phyloP scores from a whole-genome alignment of 176 grass and related monocot genomes.

The Phyllostachys edulis region DNA sequence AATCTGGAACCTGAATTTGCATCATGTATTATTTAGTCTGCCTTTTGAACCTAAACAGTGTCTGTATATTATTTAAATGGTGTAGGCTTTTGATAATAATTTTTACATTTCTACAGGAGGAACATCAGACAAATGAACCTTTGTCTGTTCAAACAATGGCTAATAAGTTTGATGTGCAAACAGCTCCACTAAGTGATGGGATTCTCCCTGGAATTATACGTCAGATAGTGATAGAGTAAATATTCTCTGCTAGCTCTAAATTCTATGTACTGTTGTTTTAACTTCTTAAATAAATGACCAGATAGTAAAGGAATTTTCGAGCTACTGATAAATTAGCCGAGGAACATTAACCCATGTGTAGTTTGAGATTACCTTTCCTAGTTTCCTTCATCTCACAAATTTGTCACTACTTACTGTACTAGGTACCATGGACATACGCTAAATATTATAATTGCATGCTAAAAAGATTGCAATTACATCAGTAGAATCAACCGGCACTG shows the following conservation, averaged over 20 bases:
- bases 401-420: not conserved
- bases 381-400: not conserved
- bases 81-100: too few species aligned
- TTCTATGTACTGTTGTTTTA: not conserved
- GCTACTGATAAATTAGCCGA: too few species aligned
- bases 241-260: conserved; percentile 7
- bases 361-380: not conserved
- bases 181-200: conserved; percentile 65
- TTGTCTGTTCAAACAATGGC: conserved; percentile 5
- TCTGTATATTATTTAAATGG: too few species aligned
- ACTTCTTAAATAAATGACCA: not conserved
- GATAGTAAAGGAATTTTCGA: too few species aligned
- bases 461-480: not conserved
- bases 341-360: not conserved
- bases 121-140: not conserved
- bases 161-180: conserved; percentile 65
- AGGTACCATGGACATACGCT: not conserved
- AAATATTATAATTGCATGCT: not conserved
- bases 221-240: conserved; percentile 84
- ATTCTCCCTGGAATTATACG: conserved; percentile 83
- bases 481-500: not conserved
- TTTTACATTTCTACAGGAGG: too few species aligned
- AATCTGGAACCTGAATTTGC: too few species aligned
- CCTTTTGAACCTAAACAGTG: too few species aligned
- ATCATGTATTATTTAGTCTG: too few species aligned